Evolutionary conservation across 805 yeast genomes (phyloP), one percentile per base, ranked within the genome.

Genomic region (Ogataea nonfermentans): DNA sequence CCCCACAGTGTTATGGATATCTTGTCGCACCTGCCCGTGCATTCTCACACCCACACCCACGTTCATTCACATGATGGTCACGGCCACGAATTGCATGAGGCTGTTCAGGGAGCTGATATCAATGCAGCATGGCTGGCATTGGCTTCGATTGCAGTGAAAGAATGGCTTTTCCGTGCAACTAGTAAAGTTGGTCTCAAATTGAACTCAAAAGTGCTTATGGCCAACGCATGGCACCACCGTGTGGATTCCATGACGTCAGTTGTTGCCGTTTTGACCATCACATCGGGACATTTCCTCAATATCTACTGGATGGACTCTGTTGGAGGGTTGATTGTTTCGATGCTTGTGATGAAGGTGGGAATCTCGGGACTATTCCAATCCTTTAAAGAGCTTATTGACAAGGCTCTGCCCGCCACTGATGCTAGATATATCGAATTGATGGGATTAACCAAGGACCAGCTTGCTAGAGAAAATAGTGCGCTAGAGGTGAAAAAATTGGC

Each of bases 171-270:
- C 64, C 78, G 78, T 43, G 84, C 87, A 9, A 93, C 99, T 0
- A 74, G 81, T 63, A 78, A 79, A 45, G 79, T 93, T 15, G 99
- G 97, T 1, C 69, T 71, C 34, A 68, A 74, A 45, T 75, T 87
- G 20, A 84, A 86, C 56, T 88, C 96, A 0, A 87, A 88, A 47
- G 98, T 93, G 3, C 71, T 93, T 33, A 79, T 87, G 35, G 99
- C 99, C 4, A 93, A 93, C 57, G 99, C 99, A 3, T 93, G 99
- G 98, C 99, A 93, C 61, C 99, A 93, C 59, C 74, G 99, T 47
- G 93, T 91, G 9, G 99, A 93, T 58, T 84, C 95, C 1, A 61
- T 93, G 52, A 95, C 98, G 1, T 87, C 97, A 0, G 71, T 84
- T 15, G 98, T 91, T 6, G 97, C 98, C 0, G 73, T 91, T 14